Conservation (phyloP, 2,329 filamentous ascomycete genomes). For the Fusarium robinianum region DNA sequence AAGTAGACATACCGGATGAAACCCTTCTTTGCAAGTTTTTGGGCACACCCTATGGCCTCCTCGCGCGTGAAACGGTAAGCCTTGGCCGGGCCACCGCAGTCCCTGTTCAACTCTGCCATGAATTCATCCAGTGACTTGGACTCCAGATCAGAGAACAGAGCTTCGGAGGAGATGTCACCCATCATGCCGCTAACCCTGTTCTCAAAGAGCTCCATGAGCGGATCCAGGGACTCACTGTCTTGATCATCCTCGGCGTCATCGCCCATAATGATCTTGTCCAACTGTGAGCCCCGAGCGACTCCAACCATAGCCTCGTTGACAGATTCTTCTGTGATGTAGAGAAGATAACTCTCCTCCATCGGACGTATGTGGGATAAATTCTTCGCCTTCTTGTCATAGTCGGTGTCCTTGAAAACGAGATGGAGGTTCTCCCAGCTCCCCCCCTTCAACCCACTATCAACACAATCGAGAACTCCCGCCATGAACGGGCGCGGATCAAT, state of each 20-base stretch:
- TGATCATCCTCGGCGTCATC: conserved; percentile 3
- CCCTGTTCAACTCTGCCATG: conserved; percentile 31
- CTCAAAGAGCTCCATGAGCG: conserved; percentile 25
- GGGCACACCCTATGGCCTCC: conserved; percentile 20
- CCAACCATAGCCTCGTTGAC: conserved; percentile 12
- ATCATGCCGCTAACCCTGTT: conserved; percentile 32
- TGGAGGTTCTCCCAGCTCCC: neutral
- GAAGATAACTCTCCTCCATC: conserved; percentile 31
- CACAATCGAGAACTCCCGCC: conserved; percentile 4
- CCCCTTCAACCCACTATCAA: conserved; percentile 15
- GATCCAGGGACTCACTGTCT: neutral
- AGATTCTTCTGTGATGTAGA: conserved; percentile 26
- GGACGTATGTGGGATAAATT: conserved; percentile 23
- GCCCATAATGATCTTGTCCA: neutral
- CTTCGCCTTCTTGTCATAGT: conserved; percentile 1
- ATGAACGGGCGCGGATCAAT: conserved; percentile 28
- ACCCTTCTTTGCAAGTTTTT: conserved; percentile 6
- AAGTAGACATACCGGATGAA: conserved; percentile 19
- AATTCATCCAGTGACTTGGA: conserved; percentile 29
- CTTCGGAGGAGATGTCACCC: conserved; percentile 18
- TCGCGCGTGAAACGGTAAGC: conserved; percentile 30
- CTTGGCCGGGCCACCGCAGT: conserved; percentile 24
- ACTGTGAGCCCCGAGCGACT: conserved; percentile 13
- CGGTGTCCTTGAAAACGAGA: conserved; percentile 21
- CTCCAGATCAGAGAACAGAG: conserved; percentile 21